phyloP scores from a whole-genome alignment of 225 moss, liverwort and hornwort genomes.

The Pseudoscleropodium purum region DNA sequence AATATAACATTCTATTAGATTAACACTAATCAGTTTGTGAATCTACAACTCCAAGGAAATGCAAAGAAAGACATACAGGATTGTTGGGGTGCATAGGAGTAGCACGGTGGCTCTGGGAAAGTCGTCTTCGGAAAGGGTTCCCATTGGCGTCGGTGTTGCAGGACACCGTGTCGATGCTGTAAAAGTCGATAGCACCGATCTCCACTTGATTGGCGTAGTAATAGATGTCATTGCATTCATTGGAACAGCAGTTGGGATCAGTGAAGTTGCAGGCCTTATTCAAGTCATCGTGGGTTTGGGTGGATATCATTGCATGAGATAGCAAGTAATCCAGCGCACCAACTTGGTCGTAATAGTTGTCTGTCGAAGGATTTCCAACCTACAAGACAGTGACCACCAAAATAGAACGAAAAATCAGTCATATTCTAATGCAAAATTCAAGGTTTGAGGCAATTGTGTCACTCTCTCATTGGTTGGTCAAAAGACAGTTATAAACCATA shows the following conservation, averaged over 20 bases:
- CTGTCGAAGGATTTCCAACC: constrained; percentile 57
- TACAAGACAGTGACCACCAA: not conserved
- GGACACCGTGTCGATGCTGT: constrained; percentile 32
- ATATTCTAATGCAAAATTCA: not conserved
- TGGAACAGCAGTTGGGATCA: constrained; percentile 16
- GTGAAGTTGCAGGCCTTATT: constrained; percentile 29
- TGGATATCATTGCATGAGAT: constrained; percentile 54
- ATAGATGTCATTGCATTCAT: not conserved
- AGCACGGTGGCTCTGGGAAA: constrained; percentile 1
- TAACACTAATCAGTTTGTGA: not conserved
- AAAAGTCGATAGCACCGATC: constrained; percentile 50
- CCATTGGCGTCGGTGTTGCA: constrained; percentile 3
- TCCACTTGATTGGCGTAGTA: constrained; percentile 22
- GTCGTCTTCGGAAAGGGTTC: not conserved
- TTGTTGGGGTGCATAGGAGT: not conserved
- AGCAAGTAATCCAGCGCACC: constrained; percentile 50
- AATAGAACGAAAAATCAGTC: not conserved
- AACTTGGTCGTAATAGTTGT: constrained; percentile 22
- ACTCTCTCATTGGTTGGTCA: not conserved
- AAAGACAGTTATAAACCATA: not conserved
- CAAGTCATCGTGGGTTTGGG: constrained; percentile 36
- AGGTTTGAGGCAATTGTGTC: not conserved
- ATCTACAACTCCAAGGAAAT: not conserved
- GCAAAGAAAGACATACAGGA: constrained; percentile 6
- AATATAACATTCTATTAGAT: not conserved